Base-by-base conservation (phyloP, 306 rosid genomes). In the Hippophae tibetana region DNA sequence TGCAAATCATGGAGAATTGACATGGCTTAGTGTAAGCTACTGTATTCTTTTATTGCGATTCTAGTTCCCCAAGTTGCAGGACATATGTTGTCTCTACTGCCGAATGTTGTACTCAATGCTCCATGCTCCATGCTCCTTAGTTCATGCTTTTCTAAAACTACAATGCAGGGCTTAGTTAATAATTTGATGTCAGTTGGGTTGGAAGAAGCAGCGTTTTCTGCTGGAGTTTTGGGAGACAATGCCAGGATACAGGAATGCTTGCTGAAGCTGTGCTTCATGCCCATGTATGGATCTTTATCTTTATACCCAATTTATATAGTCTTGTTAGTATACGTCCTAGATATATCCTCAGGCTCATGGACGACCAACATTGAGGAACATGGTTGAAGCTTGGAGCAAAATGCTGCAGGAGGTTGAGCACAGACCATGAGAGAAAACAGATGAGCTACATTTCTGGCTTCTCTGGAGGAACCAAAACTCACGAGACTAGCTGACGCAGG, bases 241-340 rank as follows among this genome's bases (percentile, higher is more conserved):
- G 96, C 85, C 43, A 88, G 76, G 99, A 93, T 60, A 93, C 97
- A 13, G 99, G 99, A 69, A 88, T 93, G 99, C 86, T 82, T 31
- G 99, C 95, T 5, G 99, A 93, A 73, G 97, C 99, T 55, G 99
- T 93, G 70, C 95, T 93, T 75, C 99, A 93, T 76, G 85, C 99
- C 71, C 97, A 93, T 56, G 99, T 88, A 86, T 58, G 69, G 47
- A 31, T 14, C 41, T 42, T 65, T 66, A 43, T 27, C 23, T 49
- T 38, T 48, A 49, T n/a, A 13, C 25, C 12, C 3, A 5, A 5
- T n/a, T 12, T 5, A 54, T 65, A 42, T 26, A 45, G 40, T 31
- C 38, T 31, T 31, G 38, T 31, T 31, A 31, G 38, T 45, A 45
- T 45, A 63, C 46, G 61, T 53, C 60, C 58, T 58, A 23, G 5